Percentiles rank a stretch among this genome's conserved stretches.
These are phyloP conservation scores for Cladosporium sp. DNA, from an alignment of 2,329 filamentous ascomycete genomes.

Conservation along the genomic window DNA sequence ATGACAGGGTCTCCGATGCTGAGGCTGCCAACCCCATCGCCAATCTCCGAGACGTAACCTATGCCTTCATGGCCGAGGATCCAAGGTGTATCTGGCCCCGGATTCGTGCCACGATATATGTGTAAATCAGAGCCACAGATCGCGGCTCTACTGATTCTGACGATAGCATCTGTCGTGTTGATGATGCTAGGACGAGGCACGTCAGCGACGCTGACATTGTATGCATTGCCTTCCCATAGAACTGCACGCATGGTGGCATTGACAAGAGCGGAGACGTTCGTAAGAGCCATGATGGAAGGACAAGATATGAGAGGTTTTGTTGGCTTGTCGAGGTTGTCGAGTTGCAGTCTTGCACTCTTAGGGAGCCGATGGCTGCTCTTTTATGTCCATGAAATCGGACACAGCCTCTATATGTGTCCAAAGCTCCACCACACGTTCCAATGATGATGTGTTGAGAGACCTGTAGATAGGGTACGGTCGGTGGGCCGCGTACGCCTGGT, in stretches of 20 bases:
- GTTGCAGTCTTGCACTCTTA: no score
- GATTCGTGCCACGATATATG: conserved; percentile 17
- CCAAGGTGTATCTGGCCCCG: conserved; percentile 2
- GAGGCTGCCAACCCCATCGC: conserved; percentile 9
- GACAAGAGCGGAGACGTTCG: not conserved
- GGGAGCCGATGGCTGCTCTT: no score
- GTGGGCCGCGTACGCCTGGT: no score
- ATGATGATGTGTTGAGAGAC: no score
- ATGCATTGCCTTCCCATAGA: conserved; percentile 26
- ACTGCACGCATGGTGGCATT: conserved; percentile 27
- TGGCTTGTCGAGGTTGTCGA: no score
- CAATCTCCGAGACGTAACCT: conserved; percentile 16
- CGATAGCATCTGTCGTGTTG: conserved; percentile 17
- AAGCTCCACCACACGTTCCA: no score
- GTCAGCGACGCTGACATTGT: conserved; percentile 24
- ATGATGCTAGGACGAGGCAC: conserved; percentile 21
- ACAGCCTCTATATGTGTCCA: no score
- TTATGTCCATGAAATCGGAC: no score
- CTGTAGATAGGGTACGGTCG: no score
- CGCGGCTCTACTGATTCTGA: conserved; percentile 15
- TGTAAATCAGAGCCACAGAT: conserved; percentile 18
- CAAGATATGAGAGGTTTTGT: not conserved
- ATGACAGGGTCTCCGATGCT: conserved; percentile 16
- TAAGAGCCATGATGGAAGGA: not conserved
- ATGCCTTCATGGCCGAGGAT: conserved; percentile 16